Conservation (phyloP, 257 asterid genomes). For the Dorcoceras hygrometricum region DNA sequence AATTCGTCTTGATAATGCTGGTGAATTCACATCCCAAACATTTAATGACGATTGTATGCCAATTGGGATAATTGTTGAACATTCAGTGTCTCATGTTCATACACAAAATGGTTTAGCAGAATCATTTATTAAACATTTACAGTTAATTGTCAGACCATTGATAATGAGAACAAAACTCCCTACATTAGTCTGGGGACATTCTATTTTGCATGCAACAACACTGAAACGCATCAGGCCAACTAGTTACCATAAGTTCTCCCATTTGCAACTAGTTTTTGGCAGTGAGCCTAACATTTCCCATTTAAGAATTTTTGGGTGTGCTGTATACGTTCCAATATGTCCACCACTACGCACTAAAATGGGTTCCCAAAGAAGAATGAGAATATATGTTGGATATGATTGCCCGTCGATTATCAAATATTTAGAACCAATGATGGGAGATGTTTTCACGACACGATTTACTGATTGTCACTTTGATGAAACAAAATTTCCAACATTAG, state of each 20-base stretch:
- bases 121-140: background rate
- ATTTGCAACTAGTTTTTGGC: constrained; percentile 7
- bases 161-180: background rate
- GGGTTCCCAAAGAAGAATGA: background rate
- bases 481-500: too few relatives aligned
- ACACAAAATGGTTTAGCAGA: too few relatives aligned
- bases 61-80: too few relatives aligned
- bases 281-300: background rate
- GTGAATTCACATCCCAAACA: too few relatives aligned
- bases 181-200: background rate
- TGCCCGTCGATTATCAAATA: too few relatives aligned
- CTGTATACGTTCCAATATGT: background rate
- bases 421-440: too few relatives aligned
- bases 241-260: background rate
- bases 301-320: background rate
- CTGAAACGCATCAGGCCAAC: background rate
- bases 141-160: constrained; percentile 1
- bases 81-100: too few relatives aligned
- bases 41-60: too few relatives aligned
- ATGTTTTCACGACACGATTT: too few relatives aligned
- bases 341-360: constrained; percentile 7
- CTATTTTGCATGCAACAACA: background rate
- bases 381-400: too few relatives aligned
- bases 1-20: too few relatives aligned
- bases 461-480: too few relatives aligned